Evolutionary conservation across 345 rosid species (phyloP).

Genomic region (Murraya koenigii): DNA sequence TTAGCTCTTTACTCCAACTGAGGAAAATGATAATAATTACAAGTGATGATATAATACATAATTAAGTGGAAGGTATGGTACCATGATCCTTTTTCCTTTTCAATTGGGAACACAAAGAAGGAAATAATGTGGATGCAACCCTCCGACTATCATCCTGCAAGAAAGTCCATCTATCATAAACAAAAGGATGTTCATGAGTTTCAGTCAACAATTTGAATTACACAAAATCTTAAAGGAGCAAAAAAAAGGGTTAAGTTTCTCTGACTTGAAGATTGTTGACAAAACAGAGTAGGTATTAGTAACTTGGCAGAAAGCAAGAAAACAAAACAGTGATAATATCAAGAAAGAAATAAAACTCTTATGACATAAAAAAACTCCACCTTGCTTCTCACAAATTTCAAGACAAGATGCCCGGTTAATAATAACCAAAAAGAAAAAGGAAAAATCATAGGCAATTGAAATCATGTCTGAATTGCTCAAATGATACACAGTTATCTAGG

Average conservation of each 20-base stretch:
- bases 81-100: constrained; percentile 86
- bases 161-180: constrained; percentile 17
- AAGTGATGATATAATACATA: background rate
- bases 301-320: background rate
- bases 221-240: background rate
- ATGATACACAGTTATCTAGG: too few species aligned
- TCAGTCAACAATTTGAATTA: background rate
- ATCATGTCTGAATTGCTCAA: too few species aligned
- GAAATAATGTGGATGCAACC: constrained; percentile 70
- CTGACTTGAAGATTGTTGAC: background rate
- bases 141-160: constrained; percentile 85
- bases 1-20: background rate
- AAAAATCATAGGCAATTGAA: too few species aligned
- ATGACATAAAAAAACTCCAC: background rate
- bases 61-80: constrained; percentile 20
- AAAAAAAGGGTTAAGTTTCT: background rate
- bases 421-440: background rate
- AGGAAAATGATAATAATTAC: background rate
- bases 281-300: background rate
- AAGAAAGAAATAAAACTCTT: background rate
- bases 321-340: too few species aligned
- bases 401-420: background rate
- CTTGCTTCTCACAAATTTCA: background rate
- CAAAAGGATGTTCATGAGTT: background rate
- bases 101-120: constrained; percentile 55